These are phyloP conservation scores for Mucor ambiguus DNA, from an alignment of 371 early-diverging fungal genomes.

Conservation along the genomic window DNA sequence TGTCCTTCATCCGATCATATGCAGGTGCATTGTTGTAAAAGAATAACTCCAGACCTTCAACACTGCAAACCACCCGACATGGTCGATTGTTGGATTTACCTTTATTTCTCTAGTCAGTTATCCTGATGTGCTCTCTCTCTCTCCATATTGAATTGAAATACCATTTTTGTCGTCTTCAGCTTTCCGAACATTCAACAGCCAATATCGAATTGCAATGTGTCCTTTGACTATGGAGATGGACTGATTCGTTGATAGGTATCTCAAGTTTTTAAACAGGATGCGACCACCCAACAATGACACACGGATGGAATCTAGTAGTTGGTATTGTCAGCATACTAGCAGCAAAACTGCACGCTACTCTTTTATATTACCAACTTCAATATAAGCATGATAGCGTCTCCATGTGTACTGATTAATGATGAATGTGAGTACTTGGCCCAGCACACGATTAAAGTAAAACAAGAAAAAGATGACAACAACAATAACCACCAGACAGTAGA, in stretches of 20 bases:
- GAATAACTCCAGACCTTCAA: slow-evolving; percentile 86
- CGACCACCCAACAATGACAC: slow-evolving; percentile 79
- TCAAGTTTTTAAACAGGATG: slow-evolving; percentile 79
- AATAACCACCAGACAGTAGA: slow-evolving; percentile 71
- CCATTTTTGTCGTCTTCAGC: slow-evolving; percentile 30
- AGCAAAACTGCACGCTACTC: too few species aligned
- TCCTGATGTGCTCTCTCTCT: neutral
- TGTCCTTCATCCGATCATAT: slow-evolving; percentile 65
- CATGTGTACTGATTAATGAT: slow-evolving; percentile 74
- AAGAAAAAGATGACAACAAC: slow-evolving; percentile 76
- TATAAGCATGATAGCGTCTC: slow-evolving; percentile 68
- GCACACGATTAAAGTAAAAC: slow-evolving; percentile 75
- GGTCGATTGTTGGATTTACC: slow-evolving; percentile 36
- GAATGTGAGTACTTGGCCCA: slow-evolving; percentile 66
- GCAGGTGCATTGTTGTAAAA: slow-evolving; percentile 82
- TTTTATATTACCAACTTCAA: slow-evolving; percentile 68
- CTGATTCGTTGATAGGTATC: slow-evolving; percentile 75
- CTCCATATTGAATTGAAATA: neutral
- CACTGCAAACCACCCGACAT: slow-evolving; percentile 70
- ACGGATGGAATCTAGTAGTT: slow-evolving; percentile 68
- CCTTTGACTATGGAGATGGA: slow-evolving; percentile 79
- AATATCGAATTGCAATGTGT: slow-evolving; percentile 77
- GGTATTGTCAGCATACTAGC: too few species aligned
- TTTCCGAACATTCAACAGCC: slow-evolving; percentile 69
- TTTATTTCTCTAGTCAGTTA: neutral